phyloP scores from a whole-genome alignment of 257 asterid species.

The Solanum piurae region DNA sequence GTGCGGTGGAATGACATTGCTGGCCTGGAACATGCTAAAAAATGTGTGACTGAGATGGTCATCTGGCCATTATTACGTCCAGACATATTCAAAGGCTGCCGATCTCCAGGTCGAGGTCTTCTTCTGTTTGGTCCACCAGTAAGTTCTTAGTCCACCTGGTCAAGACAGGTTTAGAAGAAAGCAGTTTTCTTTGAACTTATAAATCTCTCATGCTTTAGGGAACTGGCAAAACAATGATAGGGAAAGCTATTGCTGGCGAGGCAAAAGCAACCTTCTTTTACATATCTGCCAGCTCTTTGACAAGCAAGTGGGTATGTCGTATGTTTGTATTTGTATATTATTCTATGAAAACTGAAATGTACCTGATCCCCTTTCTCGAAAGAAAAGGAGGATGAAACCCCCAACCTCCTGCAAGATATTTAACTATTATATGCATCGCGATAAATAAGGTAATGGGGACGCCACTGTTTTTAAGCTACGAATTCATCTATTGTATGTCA shows the following conservation, averaged over 20 bases:
- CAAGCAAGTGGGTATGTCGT: slow-evolving; percentile 90
- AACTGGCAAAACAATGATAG: slow-evolving; percentile 99
- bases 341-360: not conserved
- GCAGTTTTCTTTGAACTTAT: not conserved
- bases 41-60: slow-evolving; percentile 98
- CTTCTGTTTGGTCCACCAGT: slow-evolving; percentile 99
- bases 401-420: not conserved
- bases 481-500: not conserved
- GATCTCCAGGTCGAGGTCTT: slow-evolving; percentile 99
- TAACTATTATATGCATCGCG: not conserved
- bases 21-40: slow-evolving; percentile 98
- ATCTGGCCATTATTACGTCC: slow-evolving; percentile 98
- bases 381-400: not conserved
- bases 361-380: not conserved
- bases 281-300: slow-evolving; percentile 96
- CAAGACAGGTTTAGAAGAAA: not conserved
- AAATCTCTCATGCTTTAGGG: slow-evolving; percentile 47
- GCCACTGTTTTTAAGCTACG: not conserved
- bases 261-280: slow-evolving; percentile 98
- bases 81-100: slow-evolving; percentile 93
- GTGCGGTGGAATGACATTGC: slow-evolving; percentile 99
- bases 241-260: slow-evolving; percentile 99
- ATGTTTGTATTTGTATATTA: not conserved
- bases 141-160: slow-evolving; percentile 22
- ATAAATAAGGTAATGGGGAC: not conserved